phyloP scores from a whole-genome alignment of 805 yeast species.

The Candida tallmaniae region DNA sequence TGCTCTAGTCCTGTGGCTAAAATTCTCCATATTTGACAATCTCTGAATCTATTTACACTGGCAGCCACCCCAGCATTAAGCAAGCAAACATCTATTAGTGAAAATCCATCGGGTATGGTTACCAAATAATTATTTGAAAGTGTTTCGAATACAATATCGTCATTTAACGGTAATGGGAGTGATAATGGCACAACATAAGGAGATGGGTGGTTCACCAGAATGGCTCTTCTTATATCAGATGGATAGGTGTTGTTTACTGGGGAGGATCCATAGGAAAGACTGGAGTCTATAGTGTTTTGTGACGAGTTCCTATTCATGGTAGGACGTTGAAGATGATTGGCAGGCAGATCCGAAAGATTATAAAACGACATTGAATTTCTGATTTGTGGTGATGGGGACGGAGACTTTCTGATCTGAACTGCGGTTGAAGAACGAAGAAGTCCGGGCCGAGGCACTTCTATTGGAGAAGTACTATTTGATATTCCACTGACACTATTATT shows the following conservation, averaged over 20 bases:
- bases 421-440: conserved; percentile 12
- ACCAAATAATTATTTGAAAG: conserved; percentile 48
- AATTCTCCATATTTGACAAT: conserved; percentile 61
- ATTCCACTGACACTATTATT: background rate
- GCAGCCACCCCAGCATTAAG: conserved; percentile 56
- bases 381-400: conserved; percentile 13
- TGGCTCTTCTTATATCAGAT: conserved; percentile 6
- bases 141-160: conserved; percentile 40
- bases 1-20: conserved; percentile 46
- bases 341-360: conserved; percentile 6
- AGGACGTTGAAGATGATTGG: conserved; percentile 17
- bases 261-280: conserved; percentile 14
- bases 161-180: conserved; percentile 41
- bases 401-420: conserved; percentile 2
- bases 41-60: conserved; percentile 46
- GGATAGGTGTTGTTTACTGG: conserved; percentile 7
- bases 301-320: conserved; percentile 29
- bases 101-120: conserved; percentile 44
- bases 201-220: conserved; percentile 18
- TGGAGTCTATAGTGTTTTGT: conserved; percentile 33
- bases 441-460: conserved; percentile 10
- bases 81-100: conserved; percentile 50
- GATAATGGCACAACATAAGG: conserved; percentile 40
- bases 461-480: conserved; percentile 10
- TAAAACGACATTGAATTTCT: conserved; percentile 12